A percentile compares a stretch with the other conserved stretches of the same genome.
These are phyloP conservation scores for Ceriops decandra DNA, from an alignment of 345 rosid genomes.

Conservation along the genomic window DNA sequence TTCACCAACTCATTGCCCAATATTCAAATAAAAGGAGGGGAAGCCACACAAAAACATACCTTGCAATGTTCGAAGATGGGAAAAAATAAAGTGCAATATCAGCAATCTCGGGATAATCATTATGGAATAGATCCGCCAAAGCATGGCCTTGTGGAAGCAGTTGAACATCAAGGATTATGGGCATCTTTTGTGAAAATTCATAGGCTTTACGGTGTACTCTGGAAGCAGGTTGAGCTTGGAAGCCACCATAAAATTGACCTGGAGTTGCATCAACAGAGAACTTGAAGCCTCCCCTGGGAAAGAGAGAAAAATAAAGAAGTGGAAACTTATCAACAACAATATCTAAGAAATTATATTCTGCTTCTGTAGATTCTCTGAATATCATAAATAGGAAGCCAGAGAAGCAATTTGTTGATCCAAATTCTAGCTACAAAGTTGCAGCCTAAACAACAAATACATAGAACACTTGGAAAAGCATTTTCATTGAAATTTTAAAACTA, in stretches of 20 bases:
- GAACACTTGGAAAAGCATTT: no score
- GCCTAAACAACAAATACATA: no score
- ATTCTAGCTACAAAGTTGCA: no score
- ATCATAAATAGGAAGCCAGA: not conserved
- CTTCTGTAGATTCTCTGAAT: not conserved
- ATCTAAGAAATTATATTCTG: not conserved
- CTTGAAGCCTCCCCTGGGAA: conserved; percentile 50
- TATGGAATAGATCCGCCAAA: conserved; percentile 27
- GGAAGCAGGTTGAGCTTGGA: conserved; percentile 48
- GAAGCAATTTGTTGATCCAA: not conserved
- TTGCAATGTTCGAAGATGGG: conserved; percentile 40
- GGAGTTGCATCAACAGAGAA: conserved; percentile 25
- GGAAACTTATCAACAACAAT: not conserved
- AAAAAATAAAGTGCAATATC: conserved; percentile 52
- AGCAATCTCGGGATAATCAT: conserved; percentile 33
- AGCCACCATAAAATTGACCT: conserved; percentile 38
- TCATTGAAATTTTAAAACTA: no score
- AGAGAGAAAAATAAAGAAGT: not conserved
- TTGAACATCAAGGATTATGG: conserved; percentile 40
- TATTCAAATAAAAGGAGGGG: not conserved
- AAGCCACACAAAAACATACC: conserved; percentile 33
- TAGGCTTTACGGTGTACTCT: conserved; percentile 38
- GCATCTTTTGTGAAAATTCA: conserved; percentile 39
- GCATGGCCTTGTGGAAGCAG: conserved; percentile 36
- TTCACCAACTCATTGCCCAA: not conserved